Conservation (phyloP, 352 stramenopile genomes). For the Pythium pectinolyticum region DNA sequence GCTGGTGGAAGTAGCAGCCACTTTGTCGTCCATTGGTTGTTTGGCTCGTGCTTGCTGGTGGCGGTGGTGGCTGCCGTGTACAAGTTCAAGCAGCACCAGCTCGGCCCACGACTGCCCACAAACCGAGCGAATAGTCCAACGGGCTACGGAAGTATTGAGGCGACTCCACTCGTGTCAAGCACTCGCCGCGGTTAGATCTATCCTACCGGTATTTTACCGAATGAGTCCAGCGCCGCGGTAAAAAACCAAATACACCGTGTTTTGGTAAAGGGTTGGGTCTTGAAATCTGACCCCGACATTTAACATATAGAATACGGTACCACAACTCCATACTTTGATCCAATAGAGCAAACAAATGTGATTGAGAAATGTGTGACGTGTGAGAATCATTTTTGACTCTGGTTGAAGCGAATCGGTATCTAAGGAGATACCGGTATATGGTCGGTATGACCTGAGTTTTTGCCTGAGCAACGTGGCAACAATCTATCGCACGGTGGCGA, state of each 20-base stretch:
- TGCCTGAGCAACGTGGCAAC: slow-evolving; percentile 20
- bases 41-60: slow-evolving; percentile 17
- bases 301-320: slow-evolving; percentile 16
- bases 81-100: slow-evolving; percentile 37
- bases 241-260: slow-evolving; percentile 2
- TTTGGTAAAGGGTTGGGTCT: not conserved
- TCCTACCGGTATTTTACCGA: not conserved
- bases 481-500: not conserved
- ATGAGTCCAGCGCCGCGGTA: too few relatives aligned
- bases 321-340: too few relatives aligned
- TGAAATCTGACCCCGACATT: not conserved
- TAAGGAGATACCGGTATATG: slow-evolving; percentile 6
- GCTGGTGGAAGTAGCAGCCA: not conserved
- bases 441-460: not conserved
- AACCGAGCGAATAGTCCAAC: slow-evolving; percentile 25
- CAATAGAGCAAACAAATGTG: slow-evolving; percentile 1
- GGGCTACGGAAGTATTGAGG: slow-evolving; percentile 49
- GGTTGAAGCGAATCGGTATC: not conserved
- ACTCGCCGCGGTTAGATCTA: slow-evolving; percentile 8
- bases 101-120: slow-evolving; percentile 30
- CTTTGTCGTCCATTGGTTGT: slow-evolving; percentile 6
- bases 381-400: not conserved
- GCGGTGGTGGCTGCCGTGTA: slow-evolving; percentile 24
- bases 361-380: not conserved
- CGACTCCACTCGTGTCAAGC: slow-evolving; percentile 17